Evolutionary conservation across 2,329 filamentous ascomycete genomes (phyloP), one percentile per base, ranked within the genome.

Genomic region (Arthrobotrys musiformis): DNA sequence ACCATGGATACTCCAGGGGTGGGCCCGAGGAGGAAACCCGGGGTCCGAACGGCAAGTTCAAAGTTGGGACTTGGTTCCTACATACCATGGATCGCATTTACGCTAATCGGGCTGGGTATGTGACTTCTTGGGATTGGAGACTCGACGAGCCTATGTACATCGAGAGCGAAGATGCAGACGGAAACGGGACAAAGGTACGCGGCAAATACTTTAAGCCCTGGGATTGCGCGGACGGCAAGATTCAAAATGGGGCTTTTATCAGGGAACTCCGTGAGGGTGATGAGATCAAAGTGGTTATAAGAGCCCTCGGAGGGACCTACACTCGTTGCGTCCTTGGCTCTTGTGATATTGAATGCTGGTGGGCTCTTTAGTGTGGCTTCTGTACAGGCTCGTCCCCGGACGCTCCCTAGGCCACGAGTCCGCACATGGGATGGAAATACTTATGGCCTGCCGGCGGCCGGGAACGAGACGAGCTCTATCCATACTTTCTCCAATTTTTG

Each of bases 271-370:
- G 17, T 7, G 46, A 37, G 5, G 63, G 63, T 1, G 63, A 56
- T 17, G 63, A 67, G 22, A 2, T 67, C 2, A 26, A 24, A 2
- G 48, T 67, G 1, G 63, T 56, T 1, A 56, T 67, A 48, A 37
- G 48, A 7, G n/a, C 63, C 2, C 13, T 28, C 15, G 26, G 28
- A 17, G 40, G 24, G 19, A 26, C 13, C 58, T 69, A 73, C n/a
- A 17, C 9, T 22, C 79, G 66, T 72, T 13, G 8, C n/a, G 30
- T 62, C 30, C 26, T 58, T 42, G 22, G 48, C 67, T n/a, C n/a
- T n/a, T 79, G 79, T 68, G 74, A 78, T 35, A 70, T 60, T 15
- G 66, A 79, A 56, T 73, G 19, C 26, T 77, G 66, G 66, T 68
- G 72, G 52, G 69, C 73, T 50, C 28, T 75, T 28, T 56, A 66